Evolutionary conservation across 331 rosid species (phyloP).

Genomic region (Malus hybrid): DNA sequence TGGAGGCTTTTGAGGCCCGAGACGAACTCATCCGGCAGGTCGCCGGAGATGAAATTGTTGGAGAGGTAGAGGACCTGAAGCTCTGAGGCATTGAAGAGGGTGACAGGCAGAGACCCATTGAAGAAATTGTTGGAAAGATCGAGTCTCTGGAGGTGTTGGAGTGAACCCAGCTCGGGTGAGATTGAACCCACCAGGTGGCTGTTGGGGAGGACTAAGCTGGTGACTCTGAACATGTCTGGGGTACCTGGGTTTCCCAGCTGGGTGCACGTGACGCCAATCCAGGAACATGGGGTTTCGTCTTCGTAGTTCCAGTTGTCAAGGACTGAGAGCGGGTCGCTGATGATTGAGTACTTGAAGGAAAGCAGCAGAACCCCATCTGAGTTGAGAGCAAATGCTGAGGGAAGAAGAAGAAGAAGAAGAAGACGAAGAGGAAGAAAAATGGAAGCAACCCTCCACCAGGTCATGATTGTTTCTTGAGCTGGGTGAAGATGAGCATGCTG

Average conservation of each 20-base stretch:
- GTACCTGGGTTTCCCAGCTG: constrained; percentile 35
- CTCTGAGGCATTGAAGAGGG: constrained; percentile 74
- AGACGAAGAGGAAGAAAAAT: background rate
- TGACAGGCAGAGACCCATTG: constrained; percentile 60
- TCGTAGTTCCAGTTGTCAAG: constrained; percentile 58
- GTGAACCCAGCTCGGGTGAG: constrained; percentile 49
- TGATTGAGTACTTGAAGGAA: constrained; percentile 67
- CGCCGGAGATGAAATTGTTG: constrained; percentile 69
- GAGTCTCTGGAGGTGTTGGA: constrained; percentile 54
- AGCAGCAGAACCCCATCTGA: constrained; percentile 61
- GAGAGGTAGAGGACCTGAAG: constrained; percentile 69
- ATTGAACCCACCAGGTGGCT: constrained; percentile 75
- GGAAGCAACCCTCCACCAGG: constrained; percentile 29
- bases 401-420: constrained; percentile 25
- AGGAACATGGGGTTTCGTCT: constrained; percentile 74
- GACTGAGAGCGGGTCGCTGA: constrained; percentile 65
- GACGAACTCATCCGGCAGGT: constrained; percentile 44
- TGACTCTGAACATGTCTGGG: constrained; percentile 50
- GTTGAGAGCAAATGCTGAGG: constrained; percentile 44
- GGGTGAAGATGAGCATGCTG: background rate
- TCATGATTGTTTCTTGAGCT: constrained; percentile 31
- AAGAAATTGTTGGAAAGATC: constrained; percentile 84
- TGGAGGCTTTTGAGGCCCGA: constrained; percentile 48
- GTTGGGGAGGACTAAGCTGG: constrained; percentile 55
- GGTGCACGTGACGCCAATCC: constrained; percentile 81